A percentile compares a stretch with the other conserved stretches of the same genome.
Evolutionary conservation across 2,329 filamentous ascomycete genomes (phyloP).

Genomic region (Dactylellina parvicollis): DNA sequence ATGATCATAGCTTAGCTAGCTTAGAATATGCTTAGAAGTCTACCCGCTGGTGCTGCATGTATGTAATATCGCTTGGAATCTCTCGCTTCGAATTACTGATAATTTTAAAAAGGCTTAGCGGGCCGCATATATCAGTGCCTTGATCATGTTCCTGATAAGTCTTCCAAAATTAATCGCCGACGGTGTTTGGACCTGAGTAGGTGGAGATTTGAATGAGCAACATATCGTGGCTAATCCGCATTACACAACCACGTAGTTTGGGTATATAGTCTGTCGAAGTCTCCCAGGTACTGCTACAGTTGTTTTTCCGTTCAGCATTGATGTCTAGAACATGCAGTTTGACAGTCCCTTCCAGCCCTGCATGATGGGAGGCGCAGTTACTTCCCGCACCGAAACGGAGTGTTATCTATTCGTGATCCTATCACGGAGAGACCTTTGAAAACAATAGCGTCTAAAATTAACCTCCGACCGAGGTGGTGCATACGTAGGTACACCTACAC

Average conservation of each 20-base stretch:
- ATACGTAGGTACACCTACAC: not conserved
- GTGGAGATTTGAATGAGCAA: no score
- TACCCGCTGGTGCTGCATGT: no score
- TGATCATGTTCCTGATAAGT: not conserved
- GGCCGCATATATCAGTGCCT: not conserved
- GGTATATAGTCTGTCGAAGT: no score
- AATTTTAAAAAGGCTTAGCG: not conserved
- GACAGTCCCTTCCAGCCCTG: not conserved
- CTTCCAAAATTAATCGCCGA: slow-evolving; percentile 6
- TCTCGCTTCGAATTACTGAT: not conserved
- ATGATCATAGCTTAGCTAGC: no score
- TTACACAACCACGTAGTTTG: no score
- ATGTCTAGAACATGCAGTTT: not conserved
- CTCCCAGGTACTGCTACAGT: no score
- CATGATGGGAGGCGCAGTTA: slow-evolving; percentile 1
- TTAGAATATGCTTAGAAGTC: no score
- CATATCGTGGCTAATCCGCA: no score
- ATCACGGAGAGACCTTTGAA: not conserved
- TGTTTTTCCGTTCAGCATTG: not conserved
- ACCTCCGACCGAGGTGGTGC: not conserved
- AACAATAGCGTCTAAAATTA: slow-evolving; percentile 8
- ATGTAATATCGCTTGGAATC: not conserved
- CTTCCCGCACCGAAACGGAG: not conserved
- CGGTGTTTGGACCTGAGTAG: not conserved
- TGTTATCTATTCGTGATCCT: not conserved